Percentiles rank a stretch among this genome's conserved stretches.
phyloP scores from a whole-genome alignment of 768 basidiomycete genomes.

The Lactarius tabidus region DNA sequence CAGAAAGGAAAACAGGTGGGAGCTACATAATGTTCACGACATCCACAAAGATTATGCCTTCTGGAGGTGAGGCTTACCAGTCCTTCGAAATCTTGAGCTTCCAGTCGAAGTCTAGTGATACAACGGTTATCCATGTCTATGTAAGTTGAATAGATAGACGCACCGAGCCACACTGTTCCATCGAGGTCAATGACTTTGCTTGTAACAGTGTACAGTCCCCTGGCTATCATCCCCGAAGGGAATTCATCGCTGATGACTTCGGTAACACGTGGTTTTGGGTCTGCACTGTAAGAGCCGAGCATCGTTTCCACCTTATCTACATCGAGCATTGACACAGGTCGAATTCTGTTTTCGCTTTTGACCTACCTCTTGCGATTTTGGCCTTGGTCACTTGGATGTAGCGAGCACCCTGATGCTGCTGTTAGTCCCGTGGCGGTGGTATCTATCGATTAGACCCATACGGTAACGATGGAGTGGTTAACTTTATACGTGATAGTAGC shows the following conservation, averaged over 20 bases:
- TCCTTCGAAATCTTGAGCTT: slow-evolving; percentile 88
- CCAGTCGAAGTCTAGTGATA: slow-evolving; percentile 73
- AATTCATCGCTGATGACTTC: slow-evolving; percentile 65
- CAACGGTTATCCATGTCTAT: not conserved
- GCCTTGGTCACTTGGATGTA: slow-evolving; percentile 91
- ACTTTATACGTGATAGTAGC: slow-evolving; percentile 82
- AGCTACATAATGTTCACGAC: slow-evolving; percentile 14
- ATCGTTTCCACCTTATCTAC: slow-evolving; percentile 85
- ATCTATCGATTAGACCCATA: slow-evolving; percentile 33
- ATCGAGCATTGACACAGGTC: slow-evolving; percentile 8
- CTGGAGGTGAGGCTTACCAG: slow-evolving; percentile 50
- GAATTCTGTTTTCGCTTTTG: slow-evolving; percentile 9
- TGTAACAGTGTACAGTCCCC: slow-evolving; percentile 70
- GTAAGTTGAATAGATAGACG: slow-evolving; percentile 27
- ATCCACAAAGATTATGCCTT: slow-evolving; percentile 23
- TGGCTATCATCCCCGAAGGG: slow-evolving; percentile 79
- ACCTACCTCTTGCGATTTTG: slow-evolving; percentile 62
- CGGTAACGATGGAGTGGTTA: slow-evolving; percentile 85
- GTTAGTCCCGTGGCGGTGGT: slow-evolving; percentile 16
- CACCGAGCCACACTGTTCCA: slow-evolving; percentile 72
- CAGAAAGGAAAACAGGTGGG: not conserved
- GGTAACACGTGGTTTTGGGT: slow-evolving; percentile 63
- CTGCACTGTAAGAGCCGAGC: slow-evolving; percentile 92
- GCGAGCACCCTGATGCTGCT: slow-evolving; percentile 55
- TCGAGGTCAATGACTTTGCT: slow-evolving; percentile 91